Base-by-base conservation (phyloP, 2,329 filamentous ascomycete genomes). In the Arthrobotrys conoides region DNA sequence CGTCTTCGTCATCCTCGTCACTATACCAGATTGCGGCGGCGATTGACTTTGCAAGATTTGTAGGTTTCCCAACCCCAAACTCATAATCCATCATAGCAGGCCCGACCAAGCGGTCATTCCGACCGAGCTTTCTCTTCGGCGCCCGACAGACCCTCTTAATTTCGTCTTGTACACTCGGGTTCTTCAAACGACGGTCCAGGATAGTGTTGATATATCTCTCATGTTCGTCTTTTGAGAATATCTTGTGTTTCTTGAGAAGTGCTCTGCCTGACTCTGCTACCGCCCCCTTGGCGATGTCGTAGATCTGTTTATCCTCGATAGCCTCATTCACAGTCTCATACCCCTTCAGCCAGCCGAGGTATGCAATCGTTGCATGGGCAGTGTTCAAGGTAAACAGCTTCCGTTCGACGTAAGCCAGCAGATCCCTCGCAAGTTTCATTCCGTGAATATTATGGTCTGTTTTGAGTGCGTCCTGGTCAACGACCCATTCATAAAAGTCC, bases 371-470 rank as follows among this genome's bases (percentile, higher is more conserved):
- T 77, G 96, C 96, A 84, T 99, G 96, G 71, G 94, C 92, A 22
- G 96, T 99, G 89, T 99, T 99, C 89, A 99, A 95, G 22, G 96
- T 99, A 88, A 94, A 99, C 81, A 99, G 91, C 89, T 99, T 99
- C 85, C 96, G 94, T 90, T 99, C 96, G 83, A 99, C 98, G 87
- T 95, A 99, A 73, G 96, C 96, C 84, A 91, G 89, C 33, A 99
- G 90, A 86, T 98, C 89, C 81, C 93, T 90, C 76, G 98, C 96
- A 90, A 93, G 97, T 87, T 97, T 92, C 84, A 98, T 91, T 77
- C 94, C 95, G 81, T 96, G 86, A 83, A 99, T 95, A 18, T 89
- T 86, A 5, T 94, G 94, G 68, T 88, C 87, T 80, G 91, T 89
- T 80, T 91, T 88, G 85, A 98, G 97, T 1, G 95, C 95, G 53